These are phyloP conservation scores for Simmondsia chinensis DNA, from an alignment of 148 eudicot species.

Conservation along the genomic window DNA sequence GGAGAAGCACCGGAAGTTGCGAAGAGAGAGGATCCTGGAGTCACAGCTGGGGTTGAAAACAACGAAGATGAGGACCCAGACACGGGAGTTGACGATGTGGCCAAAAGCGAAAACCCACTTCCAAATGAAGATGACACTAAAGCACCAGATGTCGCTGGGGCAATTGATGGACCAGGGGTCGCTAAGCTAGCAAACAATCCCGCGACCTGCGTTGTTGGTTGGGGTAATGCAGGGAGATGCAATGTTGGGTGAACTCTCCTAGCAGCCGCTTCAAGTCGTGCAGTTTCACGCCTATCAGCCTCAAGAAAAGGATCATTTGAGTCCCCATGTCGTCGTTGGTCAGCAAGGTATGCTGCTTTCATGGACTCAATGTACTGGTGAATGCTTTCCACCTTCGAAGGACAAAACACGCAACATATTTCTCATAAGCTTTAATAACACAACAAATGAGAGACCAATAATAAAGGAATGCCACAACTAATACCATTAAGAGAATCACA, in stretches of 20 bases:
- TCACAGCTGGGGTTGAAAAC: conserved; percentile 54
- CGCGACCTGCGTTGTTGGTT: conserved; percentile 66
- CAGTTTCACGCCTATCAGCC: conserved; percentile 89
- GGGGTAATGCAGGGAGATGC: conserved; percentile 68
- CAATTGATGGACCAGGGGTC: conserved; percentile 31
- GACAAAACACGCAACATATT: too few relatives aligned
- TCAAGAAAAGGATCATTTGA: conserved; percentile 81
- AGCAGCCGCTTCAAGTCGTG: conserved; percentile 93
- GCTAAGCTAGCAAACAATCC: conserved; percentile 64
- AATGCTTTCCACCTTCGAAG: conserved; percentile 86
- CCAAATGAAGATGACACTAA: conserved; percentile 36
- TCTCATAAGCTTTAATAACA: too few relatives aligned
- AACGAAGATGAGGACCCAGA: conserved; percentile 46
- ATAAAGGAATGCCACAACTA: too few relatives aligned
- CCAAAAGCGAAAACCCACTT: conserved; percentile 39
- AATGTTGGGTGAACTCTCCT: conserved; percentile 79
- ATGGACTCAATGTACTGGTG: conserved; percentile 97
- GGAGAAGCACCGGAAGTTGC: conserved; percentile 44
- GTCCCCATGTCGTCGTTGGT: conserved; percentile 82
- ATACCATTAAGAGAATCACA: too few relatives aligned
- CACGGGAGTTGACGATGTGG: conserved; percentile 28
- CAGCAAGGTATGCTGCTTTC: conserved; percentile 91
- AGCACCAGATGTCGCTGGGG: conserved; percentile 39
- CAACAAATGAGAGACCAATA: too few relatives aligned
- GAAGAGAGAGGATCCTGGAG: conserved; percentile 38